A percentile compares a stretch with the other conserved stretches of the same genome.
phyloP scores from a whole-genome alignment of 495 filamentous ascomycete species.

The Neurospora sp. region DNA sequence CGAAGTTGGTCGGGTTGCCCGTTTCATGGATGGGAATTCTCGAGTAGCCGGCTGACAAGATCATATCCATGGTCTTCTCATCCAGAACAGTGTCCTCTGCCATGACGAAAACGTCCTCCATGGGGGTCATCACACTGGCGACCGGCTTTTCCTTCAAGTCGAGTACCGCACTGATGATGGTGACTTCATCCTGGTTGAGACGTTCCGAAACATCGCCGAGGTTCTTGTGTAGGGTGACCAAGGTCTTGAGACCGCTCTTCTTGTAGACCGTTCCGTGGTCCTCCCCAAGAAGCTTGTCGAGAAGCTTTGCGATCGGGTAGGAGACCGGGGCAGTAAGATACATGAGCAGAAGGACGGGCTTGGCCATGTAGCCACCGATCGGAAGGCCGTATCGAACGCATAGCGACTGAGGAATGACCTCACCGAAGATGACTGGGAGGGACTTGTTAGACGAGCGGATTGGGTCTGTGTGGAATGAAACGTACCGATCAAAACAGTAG shows the following conservation, averaged over 20 bases:
- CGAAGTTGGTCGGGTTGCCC: constrained; percentile 74
- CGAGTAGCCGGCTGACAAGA: constrained; percentile 87
- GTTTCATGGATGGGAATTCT: constrained; percentile 88
- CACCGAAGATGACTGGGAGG: constrained; percentile 82
- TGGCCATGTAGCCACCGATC: constrained; percentile 93
- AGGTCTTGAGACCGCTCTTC: constrained; percentile 68
- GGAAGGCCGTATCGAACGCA: constrained; percentile 93
- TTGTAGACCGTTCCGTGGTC: constrained; percentile 94
- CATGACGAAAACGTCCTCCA: constrained; percentile 94
- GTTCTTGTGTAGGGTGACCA: constrained; percentile 88
- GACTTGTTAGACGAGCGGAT: neutral
- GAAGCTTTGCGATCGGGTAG: constrained; percentile 81
- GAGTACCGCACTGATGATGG: constrained; percentile 92
- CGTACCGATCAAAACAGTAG: constrained; percentile 86
- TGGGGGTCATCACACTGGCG: constrained; percentile 93
- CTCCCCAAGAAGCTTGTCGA: constrained; percentile 78
- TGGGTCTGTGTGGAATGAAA: neutral
- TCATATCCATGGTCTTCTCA: constrained; percentile 83
- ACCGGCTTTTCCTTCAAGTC: constrained; percentile 95
- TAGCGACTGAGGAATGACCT: constrained; percentile 88
- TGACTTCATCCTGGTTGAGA: constrained; percentile 94
- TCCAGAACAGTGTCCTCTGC: constrained; percentile 84
- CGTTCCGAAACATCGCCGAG: constrained; percentile 79
- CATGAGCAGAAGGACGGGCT: constrained; percentile 81
- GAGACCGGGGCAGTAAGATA: constrained; percentile 78